Conservation (phyloP, 495 filamentous ascomycete genomes). For the Neurospora sp. region DNA sequence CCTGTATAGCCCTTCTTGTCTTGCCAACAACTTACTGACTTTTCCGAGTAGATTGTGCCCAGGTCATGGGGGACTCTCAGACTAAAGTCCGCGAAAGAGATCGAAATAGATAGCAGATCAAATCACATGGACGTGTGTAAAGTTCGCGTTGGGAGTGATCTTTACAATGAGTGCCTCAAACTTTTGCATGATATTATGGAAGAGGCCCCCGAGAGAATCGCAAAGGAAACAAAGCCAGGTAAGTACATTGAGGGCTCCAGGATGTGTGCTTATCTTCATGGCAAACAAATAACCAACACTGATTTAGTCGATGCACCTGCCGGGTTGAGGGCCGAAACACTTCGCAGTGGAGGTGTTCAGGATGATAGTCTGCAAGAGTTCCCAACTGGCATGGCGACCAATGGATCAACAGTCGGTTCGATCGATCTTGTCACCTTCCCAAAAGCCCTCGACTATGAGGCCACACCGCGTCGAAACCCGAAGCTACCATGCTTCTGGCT, state of each 20-base stretch:
- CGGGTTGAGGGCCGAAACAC: not conserved
- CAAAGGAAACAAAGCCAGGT: not conserved
- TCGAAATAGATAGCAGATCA: not conserved
- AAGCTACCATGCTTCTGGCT: not conserved
- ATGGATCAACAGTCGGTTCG: not conserved
- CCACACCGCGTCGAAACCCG: not conserved
- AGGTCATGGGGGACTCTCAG: not conserved
- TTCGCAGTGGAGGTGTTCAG: not conserved
- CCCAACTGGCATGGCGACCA: not conserved
- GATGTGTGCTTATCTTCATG: not conserved
- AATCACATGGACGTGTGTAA: not conserved
- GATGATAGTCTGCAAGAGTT: not conserved
- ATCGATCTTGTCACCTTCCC: not conserved
- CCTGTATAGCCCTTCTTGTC: not conserved
- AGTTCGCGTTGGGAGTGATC: not conserved
- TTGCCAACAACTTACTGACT: not conserved
- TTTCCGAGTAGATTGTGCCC: not conserved
- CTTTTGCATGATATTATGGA: not conserved
- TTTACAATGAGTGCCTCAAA: not conserved
- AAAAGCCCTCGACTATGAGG: not conserved
- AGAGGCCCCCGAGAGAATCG: not conserved
- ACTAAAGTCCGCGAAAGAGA: not conserved
- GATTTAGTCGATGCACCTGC: not conserved
- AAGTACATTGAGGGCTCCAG: not conserved
- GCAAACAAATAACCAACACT: not conserved